Base-by-base conservation (phyloP, 257 asterid genomes). In the Ballota nigra region DNA sequence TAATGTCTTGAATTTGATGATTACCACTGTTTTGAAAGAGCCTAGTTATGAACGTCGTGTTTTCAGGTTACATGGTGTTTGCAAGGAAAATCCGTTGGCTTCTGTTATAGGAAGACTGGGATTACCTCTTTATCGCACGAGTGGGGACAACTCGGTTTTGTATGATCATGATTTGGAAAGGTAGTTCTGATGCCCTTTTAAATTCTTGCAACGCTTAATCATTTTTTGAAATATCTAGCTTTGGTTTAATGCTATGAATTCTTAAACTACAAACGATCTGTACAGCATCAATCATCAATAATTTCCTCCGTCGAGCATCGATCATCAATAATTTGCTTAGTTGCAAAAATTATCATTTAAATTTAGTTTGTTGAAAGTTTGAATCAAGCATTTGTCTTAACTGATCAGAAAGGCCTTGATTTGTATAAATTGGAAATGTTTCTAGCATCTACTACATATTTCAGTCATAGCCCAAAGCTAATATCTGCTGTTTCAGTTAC, bases 91-190 rank as follows among this genome's bases (percentile, higher is more conserved):
- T 78, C 98, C 98, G 13, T 76, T 92, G 79, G 98, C 98, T 62
- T 83, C 92, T 57, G 83, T 92, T 34, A 92, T 92, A 41, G 92
- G 97, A 69, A 84, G 92, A 79, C 82, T 92, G 60, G 98, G 98
- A 72, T 77, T 92, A 24, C 98, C 98, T 28, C 94, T 92, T 62
- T 92, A 92, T 63, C 96, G 97, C 6, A 92, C 98, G 6, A 92
- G 98, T 70, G 98, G 89, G 51, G 97, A 92, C 72, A 92, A 92
- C 84, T 89, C 98, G 0, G 98, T 92, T 73, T 77, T 92, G 72
- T 92, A 92, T 57, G 98, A 92, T 83, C 98, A 92, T 80, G 97
- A 92, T 74, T 74, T 92, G 29, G 98, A 92, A 82, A 92, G 96
- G 98, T 92, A 64, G 59, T 65, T 63, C 40, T 64, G 6, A 66